Evolutionary conservation across 441 rosid genomes (phyloP).

Genomic region (Aleurites moluccanus): DNA sequence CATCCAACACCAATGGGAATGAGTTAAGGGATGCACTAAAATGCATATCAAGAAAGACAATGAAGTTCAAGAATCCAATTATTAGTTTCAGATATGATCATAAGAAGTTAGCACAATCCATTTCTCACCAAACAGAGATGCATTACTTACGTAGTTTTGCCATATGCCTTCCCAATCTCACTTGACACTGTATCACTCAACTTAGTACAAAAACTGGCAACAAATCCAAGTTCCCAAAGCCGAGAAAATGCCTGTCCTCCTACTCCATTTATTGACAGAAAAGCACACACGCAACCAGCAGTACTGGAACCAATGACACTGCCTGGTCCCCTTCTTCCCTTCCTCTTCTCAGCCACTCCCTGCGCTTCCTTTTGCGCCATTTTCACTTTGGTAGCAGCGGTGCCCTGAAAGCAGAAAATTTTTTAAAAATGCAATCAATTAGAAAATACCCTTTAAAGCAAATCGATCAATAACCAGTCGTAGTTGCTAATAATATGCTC

Average conservation of each 20-base stretch:
- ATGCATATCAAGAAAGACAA: not conserved
- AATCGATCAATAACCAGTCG: not conserved
- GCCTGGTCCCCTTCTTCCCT: conserved; percentile 90
- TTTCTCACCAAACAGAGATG: conserved; percentile 12
- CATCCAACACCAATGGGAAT: not conserved
- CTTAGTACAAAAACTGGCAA: conserved; percentile 95
- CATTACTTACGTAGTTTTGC: conserved; percentile 80
- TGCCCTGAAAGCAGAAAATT: conserved; percentile 54
- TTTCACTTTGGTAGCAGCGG: conserved; percentile 90
- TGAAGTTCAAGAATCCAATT: not conserved
- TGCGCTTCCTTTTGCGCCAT: conserved; percentile 96
- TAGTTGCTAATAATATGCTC: no score
- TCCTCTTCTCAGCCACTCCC: conserved; percentile 91
- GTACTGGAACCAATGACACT: conserved; percentile 97
- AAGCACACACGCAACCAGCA: conserved; percentile 87
- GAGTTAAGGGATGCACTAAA: not conserved
- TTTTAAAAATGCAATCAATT: not conserved
- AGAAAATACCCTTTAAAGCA: not conserved
- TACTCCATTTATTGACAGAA: conserved; percentile 59
- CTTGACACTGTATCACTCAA: conserved; percentile 88
- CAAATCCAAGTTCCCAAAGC: conserved; percentile 82
- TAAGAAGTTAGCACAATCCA: not conserved
- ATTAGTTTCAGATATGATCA: conserved; percentile 1
- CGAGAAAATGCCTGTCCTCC: conserved; percentile 59
- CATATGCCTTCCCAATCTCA: conserved; percentile 95